These are phyloP conservation scores for Golubevia pallescens DNA, from an alignment of 1,284 basidiomycete species.

Conservation along the genomic window DNA sequence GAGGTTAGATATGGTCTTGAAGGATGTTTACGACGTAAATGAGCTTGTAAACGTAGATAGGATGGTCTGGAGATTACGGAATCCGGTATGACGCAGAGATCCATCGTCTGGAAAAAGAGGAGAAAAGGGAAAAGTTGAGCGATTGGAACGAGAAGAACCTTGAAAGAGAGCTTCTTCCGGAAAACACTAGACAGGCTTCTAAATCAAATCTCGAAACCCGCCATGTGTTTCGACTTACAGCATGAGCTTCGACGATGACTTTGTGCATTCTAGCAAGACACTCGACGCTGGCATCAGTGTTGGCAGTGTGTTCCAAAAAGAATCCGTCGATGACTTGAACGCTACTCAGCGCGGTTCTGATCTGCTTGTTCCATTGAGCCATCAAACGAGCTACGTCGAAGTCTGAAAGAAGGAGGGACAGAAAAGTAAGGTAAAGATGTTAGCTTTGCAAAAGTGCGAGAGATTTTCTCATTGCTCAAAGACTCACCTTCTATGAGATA, in stretches of 20 bases:
- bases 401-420: slow-evolving; percentile 12
- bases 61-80: slow-evolving; percentile 31
- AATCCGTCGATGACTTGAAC: slow-evolving; percentile 54
- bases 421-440: neutral
- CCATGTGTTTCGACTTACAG: slow-evolving; percentile 12
- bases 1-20: slow-evolving; percentile 29
- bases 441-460: neutral
- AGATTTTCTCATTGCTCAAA: neutral
- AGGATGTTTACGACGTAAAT: slow-evolving; percentile 23
- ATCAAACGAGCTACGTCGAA: slow-evolving; percentile 46
- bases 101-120: slow-evolving; percentile 5
- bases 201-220: too few species aligned
- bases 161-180: neutral
- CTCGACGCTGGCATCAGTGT: slow-evolving; percentile 35
- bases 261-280: slow-evolving; percentile 43
- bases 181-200: neutral
- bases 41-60: slow-evolving; percentile 27
- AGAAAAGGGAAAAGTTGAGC: neutral
- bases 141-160: neutral
- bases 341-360: slow-evolving; percentile 53
- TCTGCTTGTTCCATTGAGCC: slow-evolving; percentile 41
- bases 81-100: slow-evolving; percentile 38
- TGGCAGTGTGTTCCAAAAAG: slow-evolving; percentile 45
- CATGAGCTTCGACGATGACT: slow-evolving; percentile 32
- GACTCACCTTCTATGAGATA: slow-evolving; percentile 40